Percentiles rank a stretch among this genome's conserved stretches.
phyloP scores from a whole-genome alignment of 257 asterid species.

The Penstemon eatonii region DNA sequence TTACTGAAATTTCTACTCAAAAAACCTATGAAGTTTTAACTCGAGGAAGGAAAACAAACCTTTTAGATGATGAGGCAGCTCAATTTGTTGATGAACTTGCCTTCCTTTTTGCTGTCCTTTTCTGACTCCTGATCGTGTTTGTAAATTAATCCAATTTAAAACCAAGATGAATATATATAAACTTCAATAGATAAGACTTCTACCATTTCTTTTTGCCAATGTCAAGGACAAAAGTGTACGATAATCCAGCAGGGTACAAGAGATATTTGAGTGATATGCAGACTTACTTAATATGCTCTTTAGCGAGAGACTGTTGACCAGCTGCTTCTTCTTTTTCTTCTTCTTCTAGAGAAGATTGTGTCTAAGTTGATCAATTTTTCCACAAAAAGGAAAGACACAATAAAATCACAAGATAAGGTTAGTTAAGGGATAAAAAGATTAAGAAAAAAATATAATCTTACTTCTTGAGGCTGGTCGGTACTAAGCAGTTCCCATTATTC shows the following conservation, averaged over 20 bases:
- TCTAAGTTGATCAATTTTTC: slow-evolving; percentile 19
- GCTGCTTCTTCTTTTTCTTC: neutral
- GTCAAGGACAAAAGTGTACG: too few species aligned
- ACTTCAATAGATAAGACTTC: too few species aligned
- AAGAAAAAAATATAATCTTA: slow-evolving; percentile 24
- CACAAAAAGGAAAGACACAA: too few species aligned
- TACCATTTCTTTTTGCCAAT: too few species aligned
- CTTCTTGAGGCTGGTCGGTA: slow-evolving; percentile 31
- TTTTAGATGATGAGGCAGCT: slow-evolving; percentile 28
- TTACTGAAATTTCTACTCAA: too few species aligned
- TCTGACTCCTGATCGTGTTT: slow-evolving; percentile 36
- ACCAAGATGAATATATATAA: too few species aligned
- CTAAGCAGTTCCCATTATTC: slow-evolving; percentile 46
- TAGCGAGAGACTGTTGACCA: slow-evolving; percentile 27
- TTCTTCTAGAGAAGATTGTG: slow-evolving; percentile 26
- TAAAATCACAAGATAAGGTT: too few species aligned
- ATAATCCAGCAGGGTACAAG: too few species aligned
- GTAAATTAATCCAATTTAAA: slow-evolving; percentile 2
- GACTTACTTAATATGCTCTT: slow-evolving; percentile 47
- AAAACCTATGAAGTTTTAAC: slow-evolving; percentile 28
- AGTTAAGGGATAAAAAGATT: neutral
- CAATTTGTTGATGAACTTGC: slow-evolving; percentile 19
- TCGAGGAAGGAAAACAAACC: too few species aligned
- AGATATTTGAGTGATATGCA: neutral
- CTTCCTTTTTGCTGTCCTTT: slow-evolving; percentile 36